Base-by-base conservation (phyloP, 495 filamentous ascomycete species). In the Penicillium samsonianum region DNA sequence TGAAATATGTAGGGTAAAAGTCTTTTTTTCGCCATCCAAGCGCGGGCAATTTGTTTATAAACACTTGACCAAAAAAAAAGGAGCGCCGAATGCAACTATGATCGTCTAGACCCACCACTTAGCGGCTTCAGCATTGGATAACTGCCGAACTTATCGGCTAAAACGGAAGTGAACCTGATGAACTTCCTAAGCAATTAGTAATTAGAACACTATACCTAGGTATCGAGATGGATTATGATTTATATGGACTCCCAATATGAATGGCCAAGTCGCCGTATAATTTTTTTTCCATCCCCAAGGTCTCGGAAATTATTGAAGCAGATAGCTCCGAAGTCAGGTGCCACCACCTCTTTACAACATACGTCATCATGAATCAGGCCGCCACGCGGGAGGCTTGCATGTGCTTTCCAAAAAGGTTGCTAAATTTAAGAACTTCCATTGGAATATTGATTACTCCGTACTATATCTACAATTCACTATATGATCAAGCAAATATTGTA, bases 311-410 rank as follows among this genome's bases (percentile, higher is more conserved):
- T n/a, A 5, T n/a, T 28, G 30, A 33, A 12, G 2, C 23, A 25
- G 2, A 4, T 25, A n/a, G 23, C 23, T 4, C 23, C 2, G 23
- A 25, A 2, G 4, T 25, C 6, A 2, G 8, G 28, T 16, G 11
- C 5, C 19, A 22, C 17, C 45, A n/a, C 45, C 30, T 20, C 16
- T 4, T 20, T 31, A 17, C n/a, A n/a, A n/a, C n/a, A n/a, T n/a
- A n/a, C 45, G 45, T 48, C 45, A 48, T 48, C 26, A 22, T 48
- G 26, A 48, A 20, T 31, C 45, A 48, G 45, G 9, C n/a, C n/a
- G 43, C 43, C 16, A n/a, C 5, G 16, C 14, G 5, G 11, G 12
- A 17, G n/a, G 2, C 16, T n/a, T 17, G n/a, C 7, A 17, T 17
- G 9, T 33, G 30, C 30, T 25, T 25, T 25, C 23, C 4, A 25